phyloP scores from a whole-genome alignment of 2,329 filamentous ascomycete genomes.

The Fusarium pseudocircinatum region DNA sequence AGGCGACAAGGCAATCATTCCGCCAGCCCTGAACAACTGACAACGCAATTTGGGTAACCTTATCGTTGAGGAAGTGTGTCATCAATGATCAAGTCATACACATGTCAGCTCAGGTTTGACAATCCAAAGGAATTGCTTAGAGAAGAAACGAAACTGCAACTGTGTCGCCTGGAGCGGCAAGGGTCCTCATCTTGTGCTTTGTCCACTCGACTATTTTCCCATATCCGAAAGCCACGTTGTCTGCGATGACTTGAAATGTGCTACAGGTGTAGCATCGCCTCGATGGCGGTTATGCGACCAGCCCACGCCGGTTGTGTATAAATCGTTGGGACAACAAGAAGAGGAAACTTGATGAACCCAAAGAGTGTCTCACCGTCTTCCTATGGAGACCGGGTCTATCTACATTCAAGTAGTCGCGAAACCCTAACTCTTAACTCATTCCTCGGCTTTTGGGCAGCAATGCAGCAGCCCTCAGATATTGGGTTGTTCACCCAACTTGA shows the following conservation, averaged over 20 bases:
- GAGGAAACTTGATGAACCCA: not conserved
- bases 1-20: conserved; percentile 8
- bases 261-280: conserved; percentile 15
- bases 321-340: not conserved
- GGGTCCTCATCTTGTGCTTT: conserved; percentile 5
- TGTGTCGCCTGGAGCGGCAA: conserved; percentile 5
- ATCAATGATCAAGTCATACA: conserved; percentile 14
- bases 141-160: conserved; percentile 18
- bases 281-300: not conserved
- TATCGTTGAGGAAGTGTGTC: not conserved
- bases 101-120: conserved; percentile 20
- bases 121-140: not conserved
- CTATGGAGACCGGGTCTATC: not conserved
- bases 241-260: conserved; percentile 15
- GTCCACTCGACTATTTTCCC: not conserved
- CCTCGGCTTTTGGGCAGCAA: conserved; percentile 30
- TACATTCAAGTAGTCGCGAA: conserved; percentile 10
- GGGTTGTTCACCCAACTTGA: not conserved
- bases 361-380: not conserved
- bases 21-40: conserved; percentile 21
- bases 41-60: not conserved
- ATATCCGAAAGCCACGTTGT: conserved; percentile 4
- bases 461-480: conserved; percentile 1
- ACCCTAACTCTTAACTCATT: not conserved
- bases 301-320: not conserved